Percentiles rank a stretch among this genome's conserved stretches.
These are phyloP conservation scores for Cucurbita maxima DNA, from an alignment of 306 rosid genomes.

Conservation along the genomic window DNA sequence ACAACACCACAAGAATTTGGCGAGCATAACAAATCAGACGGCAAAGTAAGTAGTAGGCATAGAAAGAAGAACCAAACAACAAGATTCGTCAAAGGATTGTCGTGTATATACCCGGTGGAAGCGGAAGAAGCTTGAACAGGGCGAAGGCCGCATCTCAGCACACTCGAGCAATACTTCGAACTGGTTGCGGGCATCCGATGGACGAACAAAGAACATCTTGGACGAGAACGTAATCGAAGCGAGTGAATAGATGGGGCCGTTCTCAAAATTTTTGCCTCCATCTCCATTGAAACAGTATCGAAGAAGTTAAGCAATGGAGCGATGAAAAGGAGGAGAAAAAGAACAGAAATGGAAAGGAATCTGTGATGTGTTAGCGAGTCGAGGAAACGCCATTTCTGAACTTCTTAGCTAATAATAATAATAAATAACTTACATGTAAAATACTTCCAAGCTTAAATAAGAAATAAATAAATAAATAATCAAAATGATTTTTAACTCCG, in stretches of 20 bases:
- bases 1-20: neutral
- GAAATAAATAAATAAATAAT: too few species aligned
- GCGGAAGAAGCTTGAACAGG: conserved; percentile 20
- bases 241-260: conserved; percentile 11
- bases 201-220: conserved; percentile 12
- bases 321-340: neutral
- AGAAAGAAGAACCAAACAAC: neutral
- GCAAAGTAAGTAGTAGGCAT: neutral
- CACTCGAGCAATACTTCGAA: conserved; percentile 11
- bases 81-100: conserved; percentile 1
- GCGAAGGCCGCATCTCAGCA: conserved; percentile 10
- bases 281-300: conserved; percentile 37
- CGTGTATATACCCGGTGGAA: conserved; percentile 29
- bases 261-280: conserved; percentile 50
- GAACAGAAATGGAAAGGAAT: neutral
- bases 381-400: too few species aligned
- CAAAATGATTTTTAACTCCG: too few species aligned
- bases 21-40: neutral
- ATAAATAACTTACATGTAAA: too few species aligned
- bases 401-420: too few species aligned
- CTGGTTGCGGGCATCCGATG: conserved; percentile 3
- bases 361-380: neutral
- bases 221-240: conserved; percentile 4
- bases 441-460: too few species aligned
- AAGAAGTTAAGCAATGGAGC: neutral